Evolutionary conservation across 2,329 filamentous ascomycete genomes (phyloP), one percentile per base, ranked within the genome.

Genomic region (Ophiostoma perfectum): DNA sequence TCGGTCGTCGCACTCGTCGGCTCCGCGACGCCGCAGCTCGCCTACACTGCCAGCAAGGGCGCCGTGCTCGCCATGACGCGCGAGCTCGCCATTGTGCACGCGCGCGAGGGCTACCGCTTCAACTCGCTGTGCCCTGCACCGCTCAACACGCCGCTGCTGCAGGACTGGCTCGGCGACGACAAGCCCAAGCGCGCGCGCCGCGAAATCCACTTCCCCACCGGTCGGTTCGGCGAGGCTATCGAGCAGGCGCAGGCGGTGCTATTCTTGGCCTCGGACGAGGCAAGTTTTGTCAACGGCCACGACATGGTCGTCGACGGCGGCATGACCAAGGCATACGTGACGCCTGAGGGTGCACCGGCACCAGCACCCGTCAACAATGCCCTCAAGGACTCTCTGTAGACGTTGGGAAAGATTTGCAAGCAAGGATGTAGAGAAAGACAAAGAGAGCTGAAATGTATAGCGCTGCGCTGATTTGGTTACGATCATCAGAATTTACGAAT

Each of bases 281-380:
- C 89, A 75, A 92, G 90, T 81, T 96, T 96, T 74, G 90, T 96
- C 75, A 96, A 95, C 72, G 93, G 91, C 11, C 90, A 88, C 70
- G 95, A 98, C 77, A 96, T 98, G 80, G 90, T 96, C 4, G 93
- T 98, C 39, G 95, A 99, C 75, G 95, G 95, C 69, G 94, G 94
- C 70, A 92, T 99, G 91, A 94, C 88, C 75, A 97, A 91, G 84
- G 91, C 93, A 62, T 98, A 97, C 78, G 87, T 90, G 41, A 90
- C 88, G 1, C 80, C 88, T 1, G 86, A 89, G 78, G 88, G 88
- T 3, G 81, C 84, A 14, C 76, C 86, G 8, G 73, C 81, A 0
- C 73, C 80, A 11, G 82, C 83, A 5, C 88, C 88, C 3, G 76
- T 78, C 71, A 90, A 88, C 79, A 88, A 88, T 73, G 85, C 85